Evolutionary conservation across 225 moss, liverwort and hornwort genomes (phyloP), one percentile per base, ranked within the genome.

Genomic region (Pseudoscleropodium purum): DNA sequence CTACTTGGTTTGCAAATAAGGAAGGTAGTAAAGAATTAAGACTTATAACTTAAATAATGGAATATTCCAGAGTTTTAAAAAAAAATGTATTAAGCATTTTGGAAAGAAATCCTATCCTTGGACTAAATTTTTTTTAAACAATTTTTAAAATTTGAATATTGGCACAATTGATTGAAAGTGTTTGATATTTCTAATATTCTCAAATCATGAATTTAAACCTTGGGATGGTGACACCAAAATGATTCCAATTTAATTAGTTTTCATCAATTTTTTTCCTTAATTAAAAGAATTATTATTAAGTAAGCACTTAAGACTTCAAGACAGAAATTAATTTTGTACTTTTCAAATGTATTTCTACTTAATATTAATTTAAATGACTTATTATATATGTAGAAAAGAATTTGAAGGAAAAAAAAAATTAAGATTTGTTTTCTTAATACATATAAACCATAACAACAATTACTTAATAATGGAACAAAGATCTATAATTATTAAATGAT

Each of bases 261-360:
- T 43, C 15, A 43, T 15, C 4, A 1, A 41, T 0, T 4, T 39
- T 25, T 24, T 27, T 73, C 16, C 1, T 3, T 25, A 16, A 26
- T 27, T 5, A 4, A 6, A 12, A 6, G 3, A n/a, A 6, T 54
- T 69, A 23, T 7, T 2, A 1, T 26, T 26, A 14, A 5, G 1
- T 26, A 74, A 3, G 16, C 2, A 43, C 2, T 9, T 2, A 7
- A 72, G 26, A 26, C 3, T 26, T 72, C 9, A 73, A 73, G 6
- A 29, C 0, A 9, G 2, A 43, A 72, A 26, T 72, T 27, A 1
- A 27, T 43, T 27, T 43, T 16, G 3, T 29, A 3, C 2, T 18
- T 74, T 11, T 29, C 5, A 74, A 29, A 17, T 6, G 4, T 45
- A 30, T 74, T 74, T 26, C 3, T 2, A 45, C 10, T 29, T 29